Evolutionary conservation across 2,329 filamentous ascomycete genomes (phyloP).

Genomic region (Fusarium tricinctum): DNA sequence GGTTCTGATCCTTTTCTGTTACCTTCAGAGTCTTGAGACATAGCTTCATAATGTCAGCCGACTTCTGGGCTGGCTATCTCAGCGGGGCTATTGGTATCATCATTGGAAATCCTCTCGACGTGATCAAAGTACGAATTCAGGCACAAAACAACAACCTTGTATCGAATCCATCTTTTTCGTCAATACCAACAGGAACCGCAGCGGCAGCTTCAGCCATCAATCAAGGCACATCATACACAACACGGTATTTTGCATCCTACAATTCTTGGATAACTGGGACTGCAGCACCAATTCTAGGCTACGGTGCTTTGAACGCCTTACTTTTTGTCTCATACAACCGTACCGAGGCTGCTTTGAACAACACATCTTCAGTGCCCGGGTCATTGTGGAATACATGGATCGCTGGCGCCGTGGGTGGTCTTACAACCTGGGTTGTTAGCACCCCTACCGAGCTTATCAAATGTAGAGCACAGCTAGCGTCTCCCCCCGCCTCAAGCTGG

Average conservation of each 20-base stretch:
- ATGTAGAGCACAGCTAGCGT: conserved; percentile 81
- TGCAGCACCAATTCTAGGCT: conserved; percentile 88
- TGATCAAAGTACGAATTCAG: conserved; percentile 77
- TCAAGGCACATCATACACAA: conserved; percentile 15
- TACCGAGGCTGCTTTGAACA: conserved; percentile 74
- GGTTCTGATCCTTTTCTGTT: conserved; percentile 23
- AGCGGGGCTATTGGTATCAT: conserved; percentile 89
- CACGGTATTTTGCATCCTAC: conserved; percentile 47
- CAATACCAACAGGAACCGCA: conserved; percentile 15
- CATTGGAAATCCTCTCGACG: conserved; percentile 87
- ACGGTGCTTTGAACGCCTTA: conserved; percentile 90
- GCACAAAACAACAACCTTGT: conserved; percentile 56
- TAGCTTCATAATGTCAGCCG: conserved; percentile 76
- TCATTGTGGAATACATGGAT: conserved; percentile 78
- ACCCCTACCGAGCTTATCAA: conserved; percentile 93
- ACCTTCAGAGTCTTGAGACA: conserved; percentile 16
- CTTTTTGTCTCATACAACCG: conserved; percentile 94
- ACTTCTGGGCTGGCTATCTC: conserved; percentile 94
- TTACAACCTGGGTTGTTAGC: conserved; percentile 88
- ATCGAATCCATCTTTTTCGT: conserved; percentile 27
- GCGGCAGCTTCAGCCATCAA: conserved; percentile 20
- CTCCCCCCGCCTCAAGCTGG: conserved; percentile 69
- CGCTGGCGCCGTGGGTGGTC: conserved; percentile 84
- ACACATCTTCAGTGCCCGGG: conserved; percentile 52
- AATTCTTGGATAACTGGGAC: conserved; percentile 71